phyloP scores from a whole-genome alignment of 2,329 filamentous ascomycete genomes.

The Monilinia fructicola region DNA sequence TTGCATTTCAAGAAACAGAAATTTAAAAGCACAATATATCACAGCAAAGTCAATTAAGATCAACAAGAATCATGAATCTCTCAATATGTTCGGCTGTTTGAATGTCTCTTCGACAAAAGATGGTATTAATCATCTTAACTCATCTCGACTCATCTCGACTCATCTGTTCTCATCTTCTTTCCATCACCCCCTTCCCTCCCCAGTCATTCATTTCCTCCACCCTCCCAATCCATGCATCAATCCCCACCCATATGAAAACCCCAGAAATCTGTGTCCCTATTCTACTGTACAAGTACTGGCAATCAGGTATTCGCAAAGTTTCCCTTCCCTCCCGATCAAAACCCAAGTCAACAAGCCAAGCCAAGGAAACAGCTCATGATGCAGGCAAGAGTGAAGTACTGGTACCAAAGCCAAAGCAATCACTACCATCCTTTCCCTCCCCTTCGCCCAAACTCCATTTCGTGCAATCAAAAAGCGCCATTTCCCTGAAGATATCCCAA shows the following conservation, averaged over 20 bases:
- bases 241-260: slow-evolving; percentile 1
- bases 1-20: too few relatives aligned
- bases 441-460: slow-evolving; percentile 19
- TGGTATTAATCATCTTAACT: slow-evolving; percentile 2
- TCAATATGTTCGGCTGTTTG: neutral
- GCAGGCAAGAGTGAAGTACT: neutral
- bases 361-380: slow-evolving; percentile 12
- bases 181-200: neutral
- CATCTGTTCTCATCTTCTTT: slow-evolving; percentile 8
- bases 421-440: slow-evolving; percentile 13
- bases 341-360: slow-evolving; percentile 7
- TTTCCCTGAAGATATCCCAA: slow-evolving; percentile 9
- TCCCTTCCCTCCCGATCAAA: slow-evolving; percentile 3
- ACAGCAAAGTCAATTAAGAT: too few relatives aligned
- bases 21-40: too few relatives aligned
- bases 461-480: slow-evolving; percentile 21
- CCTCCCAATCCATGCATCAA: neutral
- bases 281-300: slow-evolving; percentile 17
- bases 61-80: too few relatives aligned
- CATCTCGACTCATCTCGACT: too few relatives aligned
- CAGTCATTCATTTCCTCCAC: neutral
- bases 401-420: slow-evolving; percentile 10
- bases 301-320: slow-evolving; percentile 10
- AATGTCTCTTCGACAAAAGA: slow-evolving; percentile 4
- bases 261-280: slow-evolving; percentile 1